Percentiles rank a stretch among this genome's conserved stretches.
These are phyloP conservation scores for Fusarium veterinarium DNA, from an alignment of 2,329 filamentous ascomycete genomes.

Conservation along the genomic window DNA sequence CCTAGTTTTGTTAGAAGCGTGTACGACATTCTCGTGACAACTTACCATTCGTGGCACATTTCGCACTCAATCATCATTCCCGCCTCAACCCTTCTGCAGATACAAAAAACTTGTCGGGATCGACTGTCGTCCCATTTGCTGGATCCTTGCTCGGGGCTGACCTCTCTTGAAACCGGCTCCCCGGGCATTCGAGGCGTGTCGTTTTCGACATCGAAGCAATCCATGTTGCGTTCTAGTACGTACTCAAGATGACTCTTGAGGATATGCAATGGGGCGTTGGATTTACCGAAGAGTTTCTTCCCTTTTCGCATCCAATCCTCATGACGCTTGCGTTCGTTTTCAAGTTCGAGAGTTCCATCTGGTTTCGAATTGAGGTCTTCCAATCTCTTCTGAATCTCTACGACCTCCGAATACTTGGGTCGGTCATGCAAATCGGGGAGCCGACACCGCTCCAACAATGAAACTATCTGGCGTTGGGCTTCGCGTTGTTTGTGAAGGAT, in stretches of 20 bases:
- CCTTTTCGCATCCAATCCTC: conserved; percentile 99
- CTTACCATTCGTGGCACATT: conserved; percentile 95
- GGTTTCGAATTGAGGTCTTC: conserved; percentile 94
- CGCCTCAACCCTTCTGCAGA: conserved; percentile 91
- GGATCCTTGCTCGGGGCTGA: conserved; percentile 65
- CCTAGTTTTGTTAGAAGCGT: conserved; percentile 58
- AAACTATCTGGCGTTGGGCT: conserved; percentile 87
- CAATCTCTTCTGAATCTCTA: conserved; percentile 86
- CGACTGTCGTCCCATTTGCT: conserved; percentile 71
- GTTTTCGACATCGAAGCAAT: conserved; percentile 87
- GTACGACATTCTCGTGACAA: conserved; percentile 16
- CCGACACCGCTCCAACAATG: conserved; percentile 81
- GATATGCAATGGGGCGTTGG: conserved; percentile 96
- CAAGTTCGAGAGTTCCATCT: conserved; percentile 87
- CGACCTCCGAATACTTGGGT: conserved; percentile 90
- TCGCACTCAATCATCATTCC: conserved; percentile 99
- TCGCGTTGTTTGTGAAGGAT: conserved; percentile 97
- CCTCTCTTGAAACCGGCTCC: conserved; percentile 89
- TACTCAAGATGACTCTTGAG: conserved; percentile 94
- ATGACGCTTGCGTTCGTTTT: conserved; percentile 92
- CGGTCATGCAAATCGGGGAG: conserved; percentile 80
- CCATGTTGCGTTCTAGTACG: conserved; percentile 87
- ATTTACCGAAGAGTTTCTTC: conserved; percentile 98
- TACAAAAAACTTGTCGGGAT: conserved; percentile 89
- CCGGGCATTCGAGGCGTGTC: conserved; percentile 91